These are phyloP conservation scores for Acidomyces sp. DNA, from an alignment of 495 filamentous ascomycete genomes.

Conservation along the genomic window DNA sequence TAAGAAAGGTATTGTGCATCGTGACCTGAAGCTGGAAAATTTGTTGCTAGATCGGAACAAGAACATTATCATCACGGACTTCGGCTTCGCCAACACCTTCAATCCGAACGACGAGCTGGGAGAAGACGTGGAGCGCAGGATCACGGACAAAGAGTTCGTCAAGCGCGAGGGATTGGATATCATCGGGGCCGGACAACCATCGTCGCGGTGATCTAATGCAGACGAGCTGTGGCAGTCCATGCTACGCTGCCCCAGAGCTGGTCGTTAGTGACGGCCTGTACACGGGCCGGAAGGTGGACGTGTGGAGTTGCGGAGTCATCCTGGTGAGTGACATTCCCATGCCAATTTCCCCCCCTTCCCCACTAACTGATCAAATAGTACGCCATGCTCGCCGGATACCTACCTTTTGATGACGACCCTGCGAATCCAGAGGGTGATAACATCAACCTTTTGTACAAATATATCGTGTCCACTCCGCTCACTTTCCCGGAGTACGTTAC, in stretches of 20 bases:
- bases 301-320: slow-evolving; percentile 99
- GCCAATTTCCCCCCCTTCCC: too few relatives aligned
- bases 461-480: slow-evolving; percentile 92
- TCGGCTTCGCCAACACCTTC: slow-evolving; percentile 98
- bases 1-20: slow-evolving; percentile 97
- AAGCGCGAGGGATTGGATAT: slow-evolving; percentile 60
- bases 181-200: slow-evolving; percentile 35
- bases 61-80: slow-evolving; percentile 99
- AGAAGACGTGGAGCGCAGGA: slow-evolving; percentile 78
- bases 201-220: slow-evolving; percentile 64
- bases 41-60: slow-evolving; percentile 86
- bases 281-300: slow-evolving; percentile 93
- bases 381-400: slow-evolving; percentile 94
- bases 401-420: slow-evolving; percentile 98
- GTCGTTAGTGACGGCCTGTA: slow-evolving; percentile 97
- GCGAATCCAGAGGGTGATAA: slow-evolving; percentile 98
- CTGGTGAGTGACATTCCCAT: slow-evolving; percentile 81
- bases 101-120: slow-evolving; percentile 74
- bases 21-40: slow-evolving; percentile 96
- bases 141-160: slow-evolving; percentile 73
- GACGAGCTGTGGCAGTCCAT: slow-evolving; percentile 76
- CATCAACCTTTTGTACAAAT: slow-evolving; percentile 98
- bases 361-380: too few relatives aligned
- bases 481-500: slow-evolving; percentile 99
- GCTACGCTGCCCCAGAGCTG: slow-evolving; percentile 93